Evolutionary conservation across 1,284 basidiomycete species (phyloP).

Genomic region (Thelephora terrestris): DNA sequence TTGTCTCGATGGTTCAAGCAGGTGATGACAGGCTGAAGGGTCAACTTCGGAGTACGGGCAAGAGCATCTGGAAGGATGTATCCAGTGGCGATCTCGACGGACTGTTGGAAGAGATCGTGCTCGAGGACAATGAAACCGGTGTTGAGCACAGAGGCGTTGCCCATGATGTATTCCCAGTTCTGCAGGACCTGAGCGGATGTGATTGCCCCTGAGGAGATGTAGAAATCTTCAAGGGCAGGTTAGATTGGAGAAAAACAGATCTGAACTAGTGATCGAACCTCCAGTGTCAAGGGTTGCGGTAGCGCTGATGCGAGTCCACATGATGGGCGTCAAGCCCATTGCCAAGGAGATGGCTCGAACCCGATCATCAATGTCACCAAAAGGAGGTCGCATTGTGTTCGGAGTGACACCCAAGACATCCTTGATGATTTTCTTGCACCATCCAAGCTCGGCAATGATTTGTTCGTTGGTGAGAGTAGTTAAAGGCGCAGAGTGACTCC

Average conservation of each 20-base stretch:
- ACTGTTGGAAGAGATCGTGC: constrained; percentile 62
- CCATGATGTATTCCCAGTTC: constrained; percentile 57
- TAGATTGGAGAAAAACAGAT: constrained; percentile 1
- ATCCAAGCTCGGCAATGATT: constrained; percentile 83
- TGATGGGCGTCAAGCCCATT: constrained; percentile 57
- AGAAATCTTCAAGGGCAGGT: constrained; percentile 46
- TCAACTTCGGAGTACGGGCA: constrained; percentile 48
- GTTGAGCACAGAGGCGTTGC: constrained; percentile 36
- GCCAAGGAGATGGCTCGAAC: constrained; percentile 68
- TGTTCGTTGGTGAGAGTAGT: constrained; percentile 76
- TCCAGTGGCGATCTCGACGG: constrained; percentile 59
- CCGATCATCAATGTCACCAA: constrained; percentile 68
- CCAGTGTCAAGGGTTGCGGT: constrained; percentile 53
- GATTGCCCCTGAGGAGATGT: constrained; percentile 57
- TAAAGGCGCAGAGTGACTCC: constrained; percentile 48
- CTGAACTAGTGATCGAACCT: constrained; percentile 27
- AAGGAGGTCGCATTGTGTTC: constrained; percentile 56
- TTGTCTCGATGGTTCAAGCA: constrained; percentile 65
- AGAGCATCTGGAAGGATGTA: constrained; percentile 62
- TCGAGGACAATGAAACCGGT: constrained; percentile 69
- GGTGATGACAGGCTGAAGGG: constrained; percentile 51
- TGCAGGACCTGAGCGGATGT: constrained; percentile 46
- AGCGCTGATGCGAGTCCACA: constrained; percentile 58
- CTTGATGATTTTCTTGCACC: constrained; percentile 78
- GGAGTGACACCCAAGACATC: constrained; percentile 68